phyloP scores from a whole-genome alignment of 1,139 yeast genomes.

The Keqinozyma sinolaborantium region DNA sequence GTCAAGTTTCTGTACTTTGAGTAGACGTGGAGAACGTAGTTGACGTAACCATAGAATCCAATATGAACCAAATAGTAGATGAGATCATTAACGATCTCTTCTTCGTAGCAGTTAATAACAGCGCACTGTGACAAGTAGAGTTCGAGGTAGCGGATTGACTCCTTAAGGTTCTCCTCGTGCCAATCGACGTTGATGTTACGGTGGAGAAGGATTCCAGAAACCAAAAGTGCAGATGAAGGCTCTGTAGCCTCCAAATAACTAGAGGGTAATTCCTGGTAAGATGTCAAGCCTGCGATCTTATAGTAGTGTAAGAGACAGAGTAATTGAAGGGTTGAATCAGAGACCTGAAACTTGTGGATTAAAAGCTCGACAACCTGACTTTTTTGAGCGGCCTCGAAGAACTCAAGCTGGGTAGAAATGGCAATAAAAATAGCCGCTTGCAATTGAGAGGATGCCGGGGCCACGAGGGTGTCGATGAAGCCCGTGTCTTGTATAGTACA shows the following conservation, averaged over 20 bases:
- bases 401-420: background rate
- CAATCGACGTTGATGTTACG: conserved; percentile 18
- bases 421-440: background rate
- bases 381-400: conserved; percentile 3
- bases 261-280: conserved; percentile 8
- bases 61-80: conserved; percentile 34
- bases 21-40: conserved; percentile 3
- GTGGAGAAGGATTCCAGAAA: conserved; percentile 19
- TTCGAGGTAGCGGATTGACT: conserved; percentile 10
- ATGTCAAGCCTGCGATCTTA: conserved; percentile 16
- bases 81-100: conserved; percentile 24
- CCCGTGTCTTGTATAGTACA: background rate
- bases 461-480: background rate
- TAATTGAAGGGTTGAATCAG: conserved; percentile 8
- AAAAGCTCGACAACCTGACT: conserved; percentile 13
- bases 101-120: conserved; percentile 17
- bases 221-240: conserved; percentile 8
- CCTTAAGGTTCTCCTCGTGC: conserved; percentile 13
- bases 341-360: conserved; percentile 9
- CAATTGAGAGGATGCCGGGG: background rate
- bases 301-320: conserved; percentile 18
- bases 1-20: background rate
- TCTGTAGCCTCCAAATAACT: conserved; percentile 1
- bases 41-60: conserved; percentile 25
- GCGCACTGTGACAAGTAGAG: conserved; percentile 7